Percentiles rank a stretch among this genome's conserved stretches.
phyloP scores from a whole-genome alignment of 176 grass and related monocot species.

The Musa troglodytarum region DNA sequence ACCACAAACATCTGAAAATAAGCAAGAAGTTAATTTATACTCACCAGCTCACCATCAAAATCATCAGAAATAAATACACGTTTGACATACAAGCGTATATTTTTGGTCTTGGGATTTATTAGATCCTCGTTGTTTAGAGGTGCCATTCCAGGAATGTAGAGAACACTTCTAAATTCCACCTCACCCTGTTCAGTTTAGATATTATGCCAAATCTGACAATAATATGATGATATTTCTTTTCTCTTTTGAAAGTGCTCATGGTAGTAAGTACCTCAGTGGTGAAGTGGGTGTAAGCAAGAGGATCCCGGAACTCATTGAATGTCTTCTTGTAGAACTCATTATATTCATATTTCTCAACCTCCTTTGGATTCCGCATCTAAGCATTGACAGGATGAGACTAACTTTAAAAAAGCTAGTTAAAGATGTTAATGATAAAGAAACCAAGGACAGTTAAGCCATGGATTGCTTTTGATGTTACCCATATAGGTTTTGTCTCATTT shows the following conservation, averaged over 20 bases:
- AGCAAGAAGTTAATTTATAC: not conserved
- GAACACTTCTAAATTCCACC: slow-evolving; percentile 90
- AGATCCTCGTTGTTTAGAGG: slow-evolving; percentile 81
- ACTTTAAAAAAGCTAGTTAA: not conserved
- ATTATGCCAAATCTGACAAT: slow-evolving; percentile 9
- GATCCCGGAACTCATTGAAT: slow-evolving; percentile 93
- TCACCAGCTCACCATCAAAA: slow-evolving; percentile 85
- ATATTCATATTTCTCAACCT: slow-evolving; percentile 65
- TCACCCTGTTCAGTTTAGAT: slow-evolving; percentile 52
- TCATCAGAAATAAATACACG: slow-evolving; percentile 90
- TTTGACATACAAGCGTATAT: slow-evolving; percentile 83
- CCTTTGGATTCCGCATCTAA: slow-evolving; percentile 89
- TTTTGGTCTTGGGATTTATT: slow-evolving; percentile 86
- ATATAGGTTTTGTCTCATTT: slow-evolving; percentile 90
- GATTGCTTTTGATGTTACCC: slow-evolving; percentile 36
- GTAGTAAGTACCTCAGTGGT: slow-evolving; percentile 61
- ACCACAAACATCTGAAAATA: not conserved
- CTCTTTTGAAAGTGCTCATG: not conserved
- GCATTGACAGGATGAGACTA: not conserved
- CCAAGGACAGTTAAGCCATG: not conserved
- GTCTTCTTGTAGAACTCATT: slow-evolving; percentile 92
- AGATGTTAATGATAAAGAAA: not conserved
- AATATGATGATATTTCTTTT: slow-evolving; percentile 1
- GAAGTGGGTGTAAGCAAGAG: slow-evolving; percentile 67
- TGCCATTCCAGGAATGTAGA: slow-evolving; percentile 87